A percentile compares a stretch with the other conserved stretches of the same genome.
Evolutionary conservation across 495 filamentous ascomycete genomes (phyloP).

Genomic region (Elaphomyces granulatus): DNA sequence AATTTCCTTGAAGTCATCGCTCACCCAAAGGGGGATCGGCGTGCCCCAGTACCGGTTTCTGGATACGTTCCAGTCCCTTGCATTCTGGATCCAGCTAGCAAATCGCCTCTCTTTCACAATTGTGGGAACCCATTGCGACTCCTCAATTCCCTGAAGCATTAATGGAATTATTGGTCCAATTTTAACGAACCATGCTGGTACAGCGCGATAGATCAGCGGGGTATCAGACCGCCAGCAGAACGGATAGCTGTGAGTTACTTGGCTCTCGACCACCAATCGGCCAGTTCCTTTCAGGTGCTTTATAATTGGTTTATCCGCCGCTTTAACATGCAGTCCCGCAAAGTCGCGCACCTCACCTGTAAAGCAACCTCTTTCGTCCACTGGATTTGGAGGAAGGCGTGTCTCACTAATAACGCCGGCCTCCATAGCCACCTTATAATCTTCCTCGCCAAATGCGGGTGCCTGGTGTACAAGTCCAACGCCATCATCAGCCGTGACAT

Average conservation of each 20-base stretch:
- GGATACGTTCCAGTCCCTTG: slow-evolving; percentile 96
- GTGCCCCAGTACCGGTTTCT: slow-evolving; percentile 97
- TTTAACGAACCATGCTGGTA: slow-evolving; percentile 93
- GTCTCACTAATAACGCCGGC: slow-evolving; percentile 62
- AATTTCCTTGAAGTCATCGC: slow-evolving; percentile 71
- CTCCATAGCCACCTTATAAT: slow-evolving; percentile 75
- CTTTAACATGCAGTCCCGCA: slow-evolving; percentile 81
- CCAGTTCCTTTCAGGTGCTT: slow-evolving; percentile 72
- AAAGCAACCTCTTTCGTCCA: slow-evolving; percentile 70
- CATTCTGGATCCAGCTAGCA: slow-evolving; percentile 71
- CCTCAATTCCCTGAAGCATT: slow-evolving; percentile 80
- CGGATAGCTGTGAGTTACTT: slow-evolving; percentile 87
- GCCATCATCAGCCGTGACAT: slow-evolving; percentile 87
- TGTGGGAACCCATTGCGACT: slow-evolving; percentile 85
- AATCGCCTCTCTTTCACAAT: slow-evolving; percentile 91
- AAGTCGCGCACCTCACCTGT: slow-evolving; percentile 74
- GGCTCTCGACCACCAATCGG: slow-evolving; percentile 73
- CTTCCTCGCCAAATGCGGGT: slow-evolving; percentile 91
- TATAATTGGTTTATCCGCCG: slow-evolving; percentile 88
- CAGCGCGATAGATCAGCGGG: slow-evolving; percentile 85
- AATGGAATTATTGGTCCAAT: slow-evolving; percentile 71
- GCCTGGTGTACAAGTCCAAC: slow-evolving; percentile 93
- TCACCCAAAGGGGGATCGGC: slow-evolving; percentile 84
- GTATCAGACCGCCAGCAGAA: slow-evolving; percentile 95
- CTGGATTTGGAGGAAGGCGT: slow-evolving; percentile 76